A percentile compares a stretch with the other conserved stretches of the same genome.
Conservation (phyloP, 805 yeast genomes). For the Isabelozyma rhagii region DNA sequence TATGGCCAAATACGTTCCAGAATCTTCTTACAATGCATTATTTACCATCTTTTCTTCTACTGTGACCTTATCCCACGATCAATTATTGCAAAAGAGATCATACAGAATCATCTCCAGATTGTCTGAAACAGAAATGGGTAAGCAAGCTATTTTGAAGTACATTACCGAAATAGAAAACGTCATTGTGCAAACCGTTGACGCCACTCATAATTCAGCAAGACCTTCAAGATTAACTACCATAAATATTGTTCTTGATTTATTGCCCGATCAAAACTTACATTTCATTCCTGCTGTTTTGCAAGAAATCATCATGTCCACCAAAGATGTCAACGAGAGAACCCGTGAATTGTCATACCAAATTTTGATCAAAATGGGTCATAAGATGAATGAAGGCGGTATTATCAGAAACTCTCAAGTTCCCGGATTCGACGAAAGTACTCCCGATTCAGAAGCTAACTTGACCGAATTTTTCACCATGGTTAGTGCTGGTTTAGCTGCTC, state of each 20-base stretch:
- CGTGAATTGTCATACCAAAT: conserved; percentile 76
- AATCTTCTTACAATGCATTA: conserved; percentile 64
- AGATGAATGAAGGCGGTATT: conserved; percentile 67
- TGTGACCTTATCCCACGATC: conserved; percentile 49
- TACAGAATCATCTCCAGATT: conserved; percentile 74
- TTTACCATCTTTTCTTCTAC: conserved; percentile 76
- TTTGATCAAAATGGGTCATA: conserved; percentile 75
- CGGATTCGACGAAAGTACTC: conserved; percentile 59
- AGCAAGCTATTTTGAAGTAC: conserved; percentile 48
- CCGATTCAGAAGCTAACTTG: conserved; percentile 65
- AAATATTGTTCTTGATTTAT: conserved; percentile 50
- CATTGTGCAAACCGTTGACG: conserved; percentile 53
- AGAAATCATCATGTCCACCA: conserved; percentile 86
- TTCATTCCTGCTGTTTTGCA: conserved; percentile 82
- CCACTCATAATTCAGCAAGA: conserved; percentile 71
- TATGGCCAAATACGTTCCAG: conserved; percentile 82
- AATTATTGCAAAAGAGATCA: conserved; percentile 82
- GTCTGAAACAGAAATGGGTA: conserved; percentile 66
- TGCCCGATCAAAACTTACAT: conserved; percentile 64
- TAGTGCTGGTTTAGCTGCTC: conserved; percentile 94
- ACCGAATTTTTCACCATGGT: conserved; percentile 89
- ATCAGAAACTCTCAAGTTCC: conserved; percentile 65
- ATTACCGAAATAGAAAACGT: conserved; percentile 58
- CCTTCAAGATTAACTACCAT: conserved; percentile 76
- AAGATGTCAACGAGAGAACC: conserved; percentile 89